Evolutionary conservation across 345 rosid genomes (phyloP).

Genomic region (Geranium rotundifolium): DNA sequence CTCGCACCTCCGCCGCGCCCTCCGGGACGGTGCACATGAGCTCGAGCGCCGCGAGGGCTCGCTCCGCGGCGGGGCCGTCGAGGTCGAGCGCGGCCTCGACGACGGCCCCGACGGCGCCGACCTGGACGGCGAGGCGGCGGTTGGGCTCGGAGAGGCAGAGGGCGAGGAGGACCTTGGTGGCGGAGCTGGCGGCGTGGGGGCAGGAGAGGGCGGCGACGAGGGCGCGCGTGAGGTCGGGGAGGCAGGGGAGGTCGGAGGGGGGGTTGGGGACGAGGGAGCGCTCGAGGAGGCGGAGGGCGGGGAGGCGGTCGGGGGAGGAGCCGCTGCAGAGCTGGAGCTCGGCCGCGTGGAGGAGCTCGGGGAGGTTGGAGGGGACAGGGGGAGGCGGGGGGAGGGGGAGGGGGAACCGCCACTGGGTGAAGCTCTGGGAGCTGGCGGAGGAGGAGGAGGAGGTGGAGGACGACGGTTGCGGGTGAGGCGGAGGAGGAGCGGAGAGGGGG

Average conservation of each 20-base stretch:
- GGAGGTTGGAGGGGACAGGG: constrained; percentile 30
- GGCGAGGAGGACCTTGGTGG: constrained; percentile 59
- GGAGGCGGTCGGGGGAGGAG: constrained; percentile 46
- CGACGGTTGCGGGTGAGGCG: constrained; percentile 6
- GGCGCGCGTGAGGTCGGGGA: constrained; percentile 55
- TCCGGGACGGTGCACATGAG: constrained; percentile 61
- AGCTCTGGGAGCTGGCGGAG: constrained; percentile 3
- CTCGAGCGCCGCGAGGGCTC: constrained; percentile 77
- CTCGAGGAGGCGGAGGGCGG: constrained; percentile 61
- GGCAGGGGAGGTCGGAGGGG: constrained; percentile 57
- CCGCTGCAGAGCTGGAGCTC: constrained; percentile 54
- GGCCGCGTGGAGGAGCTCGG: constrained; percentile 54
- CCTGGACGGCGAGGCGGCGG: constrained; percentile 74
- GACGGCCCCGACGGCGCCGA: constrained; percentile 59
- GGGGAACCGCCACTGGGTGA: no score
- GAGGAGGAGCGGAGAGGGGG: constrained; percentile 21
- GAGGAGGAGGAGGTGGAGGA: constrained; percentile 2
- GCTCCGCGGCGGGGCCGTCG: constrained; percentile 58
- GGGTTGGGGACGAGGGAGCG: constrained; percentile 68
- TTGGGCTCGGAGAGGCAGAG: constrained; percentile 68
- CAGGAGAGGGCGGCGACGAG: constrained; percentile 38
- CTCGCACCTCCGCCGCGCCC: constrained; percentile 68
- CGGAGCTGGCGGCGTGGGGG: constrained; percentile 46
- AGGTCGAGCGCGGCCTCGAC: constrained; percentile 59
- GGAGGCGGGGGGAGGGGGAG: constrained; percentile 32